These are phyloP conservation scores for Linnemannia elongata DNA, from an alignment of 192 early-diverging fungal genomes.

Conservation along the genomic window DNA sequence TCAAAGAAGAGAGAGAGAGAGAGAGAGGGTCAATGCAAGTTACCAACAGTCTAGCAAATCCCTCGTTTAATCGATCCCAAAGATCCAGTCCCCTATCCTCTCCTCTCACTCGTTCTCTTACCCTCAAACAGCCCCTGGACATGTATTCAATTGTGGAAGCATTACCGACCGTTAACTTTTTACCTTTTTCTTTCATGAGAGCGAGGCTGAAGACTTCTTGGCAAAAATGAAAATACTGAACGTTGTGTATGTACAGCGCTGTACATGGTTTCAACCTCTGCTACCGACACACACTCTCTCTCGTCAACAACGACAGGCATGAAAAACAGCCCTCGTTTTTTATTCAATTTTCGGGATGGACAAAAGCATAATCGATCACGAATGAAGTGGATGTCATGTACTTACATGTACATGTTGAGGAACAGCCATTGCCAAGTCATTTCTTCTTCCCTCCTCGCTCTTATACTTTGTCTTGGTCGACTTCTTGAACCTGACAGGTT, in stretches of 20 bases:
- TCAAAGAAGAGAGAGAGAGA: not conserved
- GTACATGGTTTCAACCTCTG: no score
- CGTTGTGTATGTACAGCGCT: not conserved
- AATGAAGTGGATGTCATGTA: not conserved
- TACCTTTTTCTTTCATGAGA: no score
- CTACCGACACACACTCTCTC: not conserved
- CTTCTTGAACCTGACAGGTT: not conserved
- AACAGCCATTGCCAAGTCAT: not conserved
- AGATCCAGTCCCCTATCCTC: no score
- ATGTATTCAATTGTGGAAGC: not conserved
- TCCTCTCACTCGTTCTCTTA: not conserved
- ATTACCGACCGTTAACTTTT: not conserved
- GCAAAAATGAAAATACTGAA: not conserved
- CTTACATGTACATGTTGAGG: not conserved
- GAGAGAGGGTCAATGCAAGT: not conserved
- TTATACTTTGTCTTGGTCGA: not conserved
- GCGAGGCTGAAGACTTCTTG: not conserved
- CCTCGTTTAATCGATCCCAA: not conserved
- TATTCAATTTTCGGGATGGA: slow-evolving; percentile 3
- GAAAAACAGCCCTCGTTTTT: not conserved
- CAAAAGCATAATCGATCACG: not conserved
- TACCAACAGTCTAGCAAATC: not conserved
- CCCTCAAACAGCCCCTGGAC: not conserved
- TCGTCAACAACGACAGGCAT: not conserved
- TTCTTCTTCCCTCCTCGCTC: not conserved